Conservation (phyloP, 2,329 filamentous ascomycete species). For the Xylaria digitata region DNA sequence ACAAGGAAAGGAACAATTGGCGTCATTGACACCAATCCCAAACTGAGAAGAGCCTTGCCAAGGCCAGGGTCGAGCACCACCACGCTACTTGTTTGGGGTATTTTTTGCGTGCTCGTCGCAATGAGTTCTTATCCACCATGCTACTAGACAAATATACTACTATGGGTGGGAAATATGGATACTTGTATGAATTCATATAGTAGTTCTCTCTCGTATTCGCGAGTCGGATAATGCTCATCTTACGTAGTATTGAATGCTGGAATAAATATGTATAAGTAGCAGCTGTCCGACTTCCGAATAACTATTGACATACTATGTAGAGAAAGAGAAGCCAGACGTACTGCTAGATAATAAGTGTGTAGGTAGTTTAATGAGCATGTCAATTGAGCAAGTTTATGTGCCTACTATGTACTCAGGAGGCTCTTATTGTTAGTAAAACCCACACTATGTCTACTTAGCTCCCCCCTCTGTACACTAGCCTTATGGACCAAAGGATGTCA, state of each 20-base stretch:
- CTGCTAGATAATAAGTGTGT: too few species aligned
- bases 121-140: background rate
- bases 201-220: background rate
- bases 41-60: background rate
- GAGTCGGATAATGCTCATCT: conserved; percentile 1
- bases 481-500: conserved; percentile 25
- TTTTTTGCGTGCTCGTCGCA: conserved; percentile 6
- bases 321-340: conserved; percentile 1
- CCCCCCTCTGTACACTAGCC: conserved; percentile 20
- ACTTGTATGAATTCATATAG: background rate
- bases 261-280: background rate
- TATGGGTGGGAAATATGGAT: background rate
- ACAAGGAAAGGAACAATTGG: conserved; percentile 13
- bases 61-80: background rate
- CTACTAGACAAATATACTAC: background rate
- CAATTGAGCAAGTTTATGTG: conserved; percentile 14
- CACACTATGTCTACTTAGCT: conserved; percentile 7
- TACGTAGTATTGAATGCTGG: background rate
- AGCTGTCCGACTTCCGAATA: background rate
- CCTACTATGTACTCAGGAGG: background rate
- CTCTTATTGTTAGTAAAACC: conserved; percentile 27
- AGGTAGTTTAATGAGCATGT: background rate
- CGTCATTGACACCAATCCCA: conserved; percentile 3
- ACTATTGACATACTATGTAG: background rate
- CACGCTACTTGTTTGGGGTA: conserved; percentile 6